Conservation (phyloP, 2,329 filamentous ascomycete genomes). For the Bipolaris oryzae region DNA sequence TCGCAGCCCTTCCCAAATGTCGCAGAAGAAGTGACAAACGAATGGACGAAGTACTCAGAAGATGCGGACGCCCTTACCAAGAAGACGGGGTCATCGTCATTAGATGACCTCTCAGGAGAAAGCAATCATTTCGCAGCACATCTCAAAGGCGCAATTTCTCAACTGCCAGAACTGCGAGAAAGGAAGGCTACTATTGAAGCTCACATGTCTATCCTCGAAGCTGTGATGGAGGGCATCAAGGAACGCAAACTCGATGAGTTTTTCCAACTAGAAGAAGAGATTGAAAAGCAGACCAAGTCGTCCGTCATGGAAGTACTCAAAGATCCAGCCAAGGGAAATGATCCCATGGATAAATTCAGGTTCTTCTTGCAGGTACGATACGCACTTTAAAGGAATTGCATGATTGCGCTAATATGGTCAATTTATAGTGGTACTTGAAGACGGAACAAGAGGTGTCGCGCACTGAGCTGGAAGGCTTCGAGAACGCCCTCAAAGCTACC, state of each 20-base stretch:
- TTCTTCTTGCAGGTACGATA: slow-evolving; percentile 63
- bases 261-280: slow-evolving; percentile 93
- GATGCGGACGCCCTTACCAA: slow-evolving; percentile 93
- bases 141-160: slow-evolving; percentile 91
- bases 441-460: slow-evolving; percentile 87
- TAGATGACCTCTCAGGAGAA: slow-evolving; percentile 92
- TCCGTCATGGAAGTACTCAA: slow-evolving; percentile 74
- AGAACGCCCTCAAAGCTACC: slow-evolving; percentile 77
- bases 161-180: slow-evolving; percentile 89
- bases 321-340: slow-evolving; percentile 78
- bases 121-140: slow-evolving; percentile 89
- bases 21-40: slow-evolving; percentile 92
- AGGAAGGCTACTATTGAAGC: slow-evolving; percentile 73
- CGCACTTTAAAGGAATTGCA: not conserved
- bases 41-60: slow-evolving; percentile 93
- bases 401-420: not conserved
- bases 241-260: slow-evolving; percentile 91
- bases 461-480: slow-evolving; percentile 82
- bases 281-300: slow-evolving; percentile 84
- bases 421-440: slow-evolving; percentile 85
- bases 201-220: slow-evolving; percentile 96
- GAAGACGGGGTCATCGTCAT: slow-evolving; percentile 89
- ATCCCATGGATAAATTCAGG: slow-evolving; percentile 86
- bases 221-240: slow-evolving; percentile 14
- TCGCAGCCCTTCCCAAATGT: slow-evolving; percentile 51